Evolutionary conservation across 306 rosid species (phyloP).

Genomic region (Fragaria ananassa): DNA sequence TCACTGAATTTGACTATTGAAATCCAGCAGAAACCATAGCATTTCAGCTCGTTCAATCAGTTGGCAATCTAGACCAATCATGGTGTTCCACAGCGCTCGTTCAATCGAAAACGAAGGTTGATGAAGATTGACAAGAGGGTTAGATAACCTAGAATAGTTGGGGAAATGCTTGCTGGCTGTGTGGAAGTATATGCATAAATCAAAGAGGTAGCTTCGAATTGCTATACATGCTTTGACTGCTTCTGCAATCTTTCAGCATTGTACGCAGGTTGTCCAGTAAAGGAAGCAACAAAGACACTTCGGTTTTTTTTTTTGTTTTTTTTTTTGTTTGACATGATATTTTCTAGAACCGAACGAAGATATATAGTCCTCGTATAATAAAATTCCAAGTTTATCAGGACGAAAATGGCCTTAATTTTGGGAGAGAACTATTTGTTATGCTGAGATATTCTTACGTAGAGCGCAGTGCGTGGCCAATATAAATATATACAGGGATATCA

Average conservation of each 20-base stretch:
- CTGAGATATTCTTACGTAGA: too few relatives aligned
- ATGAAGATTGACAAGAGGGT: neutral
- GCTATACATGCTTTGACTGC: neutral
- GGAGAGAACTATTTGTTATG: too few relatives aligned
- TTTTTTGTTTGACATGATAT: neutral
- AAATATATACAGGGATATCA: too few relatives aligned
- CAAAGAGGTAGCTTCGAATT: slow-evolving; percentile 7
- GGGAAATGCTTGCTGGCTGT: neutral
- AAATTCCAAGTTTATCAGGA: too few relatives aligned
- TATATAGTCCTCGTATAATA: neutral
- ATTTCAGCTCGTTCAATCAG: neutral
- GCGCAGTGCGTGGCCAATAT: too few relatives aligned
- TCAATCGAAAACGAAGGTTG: neutral
- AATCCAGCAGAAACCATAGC: neutral
- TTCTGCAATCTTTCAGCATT: neutral
- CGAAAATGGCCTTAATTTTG: too few relatives aligned
- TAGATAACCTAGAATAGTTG: neutral
- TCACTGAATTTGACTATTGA: neutral
- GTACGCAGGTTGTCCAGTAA: neutral
- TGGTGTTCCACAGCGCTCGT: neutral
- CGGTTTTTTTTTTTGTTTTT: too few relatives aligned
- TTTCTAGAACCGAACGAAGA: neutral
- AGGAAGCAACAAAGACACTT: neutral
- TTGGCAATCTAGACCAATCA: neutral
- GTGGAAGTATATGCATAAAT: slow-evolving; percentile 2